phyloP scores from a whole-genome alignment of 2,329 filamentous ascomycete genomes.

The Myriosclerotinia scirpicola region DNA sequence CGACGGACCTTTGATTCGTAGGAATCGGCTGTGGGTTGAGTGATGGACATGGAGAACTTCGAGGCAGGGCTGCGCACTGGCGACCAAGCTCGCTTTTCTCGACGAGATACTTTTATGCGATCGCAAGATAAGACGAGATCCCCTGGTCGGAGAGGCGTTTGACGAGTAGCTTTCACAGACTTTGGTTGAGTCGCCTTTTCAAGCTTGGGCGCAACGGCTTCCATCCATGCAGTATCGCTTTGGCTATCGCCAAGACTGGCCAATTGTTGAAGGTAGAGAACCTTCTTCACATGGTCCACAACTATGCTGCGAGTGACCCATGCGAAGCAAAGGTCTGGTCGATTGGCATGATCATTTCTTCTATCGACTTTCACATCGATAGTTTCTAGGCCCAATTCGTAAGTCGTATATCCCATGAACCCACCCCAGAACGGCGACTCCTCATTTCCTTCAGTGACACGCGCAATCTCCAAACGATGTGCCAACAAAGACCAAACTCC shows the following conservation, averaged over 20 bases:
- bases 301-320: conserved; percentile 66
- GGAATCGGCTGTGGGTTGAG: conserved; percentile 26
- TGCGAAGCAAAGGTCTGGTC: conserved; percentile 61
- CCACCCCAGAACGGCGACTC: conserved; percentile 67
- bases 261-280: conserved; percentile 61
- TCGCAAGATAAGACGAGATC: conserved; percentile 16
- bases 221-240: conserved; percentile 28
- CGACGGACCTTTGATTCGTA: conserved; percentile 42
- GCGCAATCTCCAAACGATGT: conserved; percentile 44
- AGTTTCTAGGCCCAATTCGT: conserved; percentile 62
- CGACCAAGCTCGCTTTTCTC: conserved; percentile 22
- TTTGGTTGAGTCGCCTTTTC: conserved; percentile 21
- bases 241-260: conserved; percentile 40
- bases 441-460: conserved; percentile 40
- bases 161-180: conserved; percentile 11
- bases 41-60: conserved; percentile 30
- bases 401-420: conserved; percentile 66
- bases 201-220: conserved; percentile 26
- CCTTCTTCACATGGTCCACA: conserved; percentile 57
- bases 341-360: conserved; percentile 30
- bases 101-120: conserved; percentile 21
- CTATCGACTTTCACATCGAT: conserved; percentile 44
- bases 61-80: conserved; percentile 10
- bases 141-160: conserved; percentile 12
- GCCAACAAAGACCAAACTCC: conserved; percentile 41